Evolutionary conservation across 1,284 basidiomycete species (phyloP).

Genomic region (Stygiomarasmius scandens): DNA sequence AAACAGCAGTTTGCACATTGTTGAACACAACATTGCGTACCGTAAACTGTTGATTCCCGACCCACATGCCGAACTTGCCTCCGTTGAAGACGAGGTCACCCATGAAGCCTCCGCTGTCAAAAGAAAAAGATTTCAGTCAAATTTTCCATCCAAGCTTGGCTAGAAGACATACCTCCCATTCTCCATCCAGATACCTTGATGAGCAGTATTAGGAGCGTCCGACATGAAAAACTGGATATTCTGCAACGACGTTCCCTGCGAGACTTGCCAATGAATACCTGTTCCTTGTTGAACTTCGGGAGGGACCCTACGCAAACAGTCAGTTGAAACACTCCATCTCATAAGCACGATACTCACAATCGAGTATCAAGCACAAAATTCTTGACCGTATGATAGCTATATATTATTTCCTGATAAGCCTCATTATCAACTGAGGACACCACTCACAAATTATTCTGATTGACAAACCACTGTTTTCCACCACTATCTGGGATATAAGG

Average conservation of each 20-base stretch:
- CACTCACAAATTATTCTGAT: constrained; percentile 60
- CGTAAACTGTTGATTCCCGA: constrained; percentile 60
- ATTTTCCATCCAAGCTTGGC: too few species aligned
- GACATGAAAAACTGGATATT: constrained; percentile 61
- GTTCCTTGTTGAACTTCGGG: constrained; percentile 38
- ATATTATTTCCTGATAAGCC: too few species aligned
- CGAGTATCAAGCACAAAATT: constrained; percentile 54
- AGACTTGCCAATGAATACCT: constrained; percentile 63
- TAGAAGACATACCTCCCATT: constrained; percentile 41
- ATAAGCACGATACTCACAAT: constrained; percentile 8
- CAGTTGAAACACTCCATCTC: not conserved
- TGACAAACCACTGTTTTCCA: constrained; percentile 49
- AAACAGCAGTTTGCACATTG: constrained; percentile 38
- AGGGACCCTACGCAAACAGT: constrained; percentile 33
- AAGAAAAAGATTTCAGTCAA: too few species aligned
- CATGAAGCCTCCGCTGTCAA: too few species aligned
- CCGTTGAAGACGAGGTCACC: constrained; percentile 56
- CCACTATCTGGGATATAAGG: constrained; percentile 43
- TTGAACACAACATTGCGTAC: constrained; percentile 57
- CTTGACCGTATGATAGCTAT: constrained; percentile 50
- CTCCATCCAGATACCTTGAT: constrained; percentile 63
- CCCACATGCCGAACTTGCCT: constrained; percentile 49
- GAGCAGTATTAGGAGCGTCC: constrained; percentile 41
- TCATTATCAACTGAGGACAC: too few species aligned
- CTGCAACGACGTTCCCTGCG: constrained; percentile 59